These are phyloP conservation scores for Boletus sp. DNA, from an alignment of 768 basidiomycete genomes.

Conservation along the genomic window DNA sequence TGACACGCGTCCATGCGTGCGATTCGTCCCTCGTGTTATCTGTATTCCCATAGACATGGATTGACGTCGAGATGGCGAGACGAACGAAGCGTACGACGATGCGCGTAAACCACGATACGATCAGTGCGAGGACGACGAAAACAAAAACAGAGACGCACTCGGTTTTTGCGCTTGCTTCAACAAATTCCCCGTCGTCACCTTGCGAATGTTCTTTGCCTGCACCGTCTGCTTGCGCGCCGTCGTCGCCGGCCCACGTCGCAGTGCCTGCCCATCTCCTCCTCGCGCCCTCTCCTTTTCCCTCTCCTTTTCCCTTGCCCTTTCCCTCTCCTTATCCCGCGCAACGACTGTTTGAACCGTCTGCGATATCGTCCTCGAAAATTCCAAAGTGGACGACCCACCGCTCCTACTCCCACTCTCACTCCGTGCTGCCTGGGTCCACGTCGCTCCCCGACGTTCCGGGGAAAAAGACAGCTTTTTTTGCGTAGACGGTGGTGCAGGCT, in stretches of 20 bases:
- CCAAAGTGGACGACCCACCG: constrained; percentile 15
- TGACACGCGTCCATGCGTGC: constrained; percentile 15
- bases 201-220: constrained; percentile 3
- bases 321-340: constrained; percentile 6
- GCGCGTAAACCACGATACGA: background rate
- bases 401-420: background rate
- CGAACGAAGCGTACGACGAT: background rate
- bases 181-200: constrained; percentile 12
- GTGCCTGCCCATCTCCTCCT: background rate
- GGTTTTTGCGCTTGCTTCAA: constrained; percentile 17
- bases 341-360: constrained; percentile 11
- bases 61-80: background rate
- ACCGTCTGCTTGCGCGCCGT: constrained; percentile 17
- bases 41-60: background rate
- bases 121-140: background rate
- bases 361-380: constrained; percentile 16
- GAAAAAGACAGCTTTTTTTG: background rate
- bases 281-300: background rate
- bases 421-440: background rate
- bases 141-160: constrained; percentile 13
- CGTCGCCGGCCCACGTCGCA: background rate
- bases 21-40: constrained; percentile 6
- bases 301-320: background rate
- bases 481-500: constrained; percentile 1
- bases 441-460: background rate